Evolutionary conservation across 352 stramenopile species (phyloP), one percentile per base, ranked within the genome.

Genomic region (Phytopythium ostracodes): DNA sequence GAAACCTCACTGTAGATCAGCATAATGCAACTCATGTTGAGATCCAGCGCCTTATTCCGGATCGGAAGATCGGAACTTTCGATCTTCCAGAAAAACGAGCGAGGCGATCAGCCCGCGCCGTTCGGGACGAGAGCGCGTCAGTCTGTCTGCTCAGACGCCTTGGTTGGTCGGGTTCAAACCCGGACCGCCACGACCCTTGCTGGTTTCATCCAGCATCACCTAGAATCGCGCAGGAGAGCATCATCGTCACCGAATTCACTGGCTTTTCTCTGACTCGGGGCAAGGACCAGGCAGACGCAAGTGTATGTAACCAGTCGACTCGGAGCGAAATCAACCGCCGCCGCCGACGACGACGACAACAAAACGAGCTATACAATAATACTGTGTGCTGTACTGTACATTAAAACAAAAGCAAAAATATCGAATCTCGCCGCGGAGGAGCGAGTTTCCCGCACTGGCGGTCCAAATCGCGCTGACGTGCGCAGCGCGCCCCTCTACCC

Each of bases 241-340:
- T 53, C 46, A 53, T 53, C 46, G 24, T 53, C 25, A 53, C 25
- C 46, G 46, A 53, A 53, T 53, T 53, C 24, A 35, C 46, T 35
- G 46, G 22, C 46, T 53, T 53, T 53, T 53, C 46, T 53, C 46
- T 53, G 46, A 53, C 46, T 35, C 22, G n/a, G 7, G 3, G 22
- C 44, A 31, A 22, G 11, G n/a, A 20, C 44, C 46, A 53, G 15
- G 24, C 22, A 8, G 12, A 31, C 6, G 25, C 25, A 53, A 35
- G 24, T 22, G 24, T 35, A 35, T 35, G 46, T 27, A n/a, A 53
- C 46, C 46, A 53, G 46, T 33, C 46, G 46, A 11, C 22, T 17
- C 12, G 7, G 38, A 18, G 38, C 6, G 38, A 10, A 38, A 38
- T 15, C 33, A 38, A 38, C 7, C 29, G 29, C 7, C 29, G 29